Base-by-base conservation (phyloP, 1,284 basidiomycete species). In the Volvariella volvacea region DNA sequence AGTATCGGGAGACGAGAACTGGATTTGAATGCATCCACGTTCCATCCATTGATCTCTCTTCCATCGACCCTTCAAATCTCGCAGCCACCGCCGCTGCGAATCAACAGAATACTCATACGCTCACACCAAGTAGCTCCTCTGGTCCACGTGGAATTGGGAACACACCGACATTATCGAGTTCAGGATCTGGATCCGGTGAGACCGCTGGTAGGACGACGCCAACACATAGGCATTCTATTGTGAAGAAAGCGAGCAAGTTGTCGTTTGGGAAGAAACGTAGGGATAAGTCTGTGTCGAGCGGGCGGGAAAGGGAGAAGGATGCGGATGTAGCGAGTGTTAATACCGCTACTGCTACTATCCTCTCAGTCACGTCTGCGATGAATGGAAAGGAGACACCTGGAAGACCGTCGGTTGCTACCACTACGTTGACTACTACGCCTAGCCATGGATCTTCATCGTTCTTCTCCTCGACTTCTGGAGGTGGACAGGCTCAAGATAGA, bases 21-120 rank as follows among this genome's bases (percentile, higher is more conserved):
- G 95, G 95, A 0, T 99, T 94, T 61, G 95, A 98, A 62, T 99
- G 95, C 65, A 87, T 95, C 19, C 93, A 98, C 61, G 68, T 90
- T 41, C 95, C 95, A 0, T 92, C 89, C 20, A 95, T 98, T 60
- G 92, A 95, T 61, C 66, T 95, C 7, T 74, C 83, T 3, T 86
- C 87, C 25, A 73, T 92, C 25, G 73, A 72, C 42, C 53, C 61
- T 6, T 54, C 67, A 16, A 56, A 64, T 19, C 37, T 55, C 37
- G 52, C 59, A 55, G 25, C 25, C 6, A 12, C 25, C 6, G 25
- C 25, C 6, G 43, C 60, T 50, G 58, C 58, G 36, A 61, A 60
- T 19, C 71, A 79, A 46, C n/a, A n/a, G n/a, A 28, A 6, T 28
- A 12, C 25, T 12, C 6, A 6, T 12, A 28, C 12, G 25, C 6